Evolutionary conservation across 768 basidiomycete species (phyloP), one percentile per base, ranked within the genome.

Genomic region (Suillus tomentosus): DNA sequence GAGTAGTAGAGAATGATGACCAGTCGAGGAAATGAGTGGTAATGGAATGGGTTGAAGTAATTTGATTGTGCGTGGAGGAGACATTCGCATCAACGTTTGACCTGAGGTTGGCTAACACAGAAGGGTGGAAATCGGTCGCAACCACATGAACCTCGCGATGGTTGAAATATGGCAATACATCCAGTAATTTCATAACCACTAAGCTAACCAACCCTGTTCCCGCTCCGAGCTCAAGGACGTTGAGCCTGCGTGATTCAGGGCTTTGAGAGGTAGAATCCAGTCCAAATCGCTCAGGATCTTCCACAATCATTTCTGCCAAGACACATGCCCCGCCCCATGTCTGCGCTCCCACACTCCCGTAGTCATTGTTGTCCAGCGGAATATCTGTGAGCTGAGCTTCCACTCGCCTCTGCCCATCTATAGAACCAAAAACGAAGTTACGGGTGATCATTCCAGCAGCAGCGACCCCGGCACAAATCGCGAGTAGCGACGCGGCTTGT

Each of bases 321-420:
- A 95, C 85, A 67, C 89, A 93, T 4, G 92, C 89, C 10, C 89
- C 86, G 4, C 92, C 93, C 94, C 94, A 96, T 0, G 93, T 95
- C 76, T 95, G 94, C 34, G 92, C 87, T 1, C 94, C 94, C 19
- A 94, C 86, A 62, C 87, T 90, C 14, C 79, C 76, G 66, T 86
- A 88, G 67, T 92, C 89, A n/a, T 81, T 77, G 62, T 91, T 87
- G 59, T 87, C 83, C 51, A 94, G 76, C 2, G 91, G 85, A 2
- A 87, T 82, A 72, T 95, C 94, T 36, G 79, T 86, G 57, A 95
- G 69, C 60, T 78, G 71, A 14, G 90, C 76, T 13, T 76, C 68
- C 45, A 80, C 67, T 53, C 64, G 47, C 50, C 68, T 69, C 8
- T 14, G 37, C 43, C 57, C 62, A 2, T 61, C 3, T 48, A 62